phyloP scores from a whole-genome alignment of 2,329 filamentous ascomycete genomes.

The Delphinella strobiligena region DNA sequence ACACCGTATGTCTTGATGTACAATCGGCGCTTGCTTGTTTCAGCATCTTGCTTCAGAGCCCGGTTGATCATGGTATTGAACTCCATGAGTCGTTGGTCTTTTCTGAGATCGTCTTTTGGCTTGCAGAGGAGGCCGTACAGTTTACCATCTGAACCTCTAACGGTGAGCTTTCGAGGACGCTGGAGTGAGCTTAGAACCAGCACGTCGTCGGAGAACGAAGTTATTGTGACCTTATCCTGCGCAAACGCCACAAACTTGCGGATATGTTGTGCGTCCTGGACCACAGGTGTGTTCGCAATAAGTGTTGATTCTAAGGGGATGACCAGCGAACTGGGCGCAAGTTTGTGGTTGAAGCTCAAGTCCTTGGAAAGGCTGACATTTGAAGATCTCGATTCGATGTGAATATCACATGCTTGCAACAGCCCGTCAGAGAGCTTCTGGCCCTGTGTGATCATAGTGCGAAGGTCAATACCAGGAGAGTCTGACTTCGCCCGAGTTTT shows the following conservation, averaged over 20 bases:
- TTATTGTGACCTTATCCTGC: constrained; percentile 72
- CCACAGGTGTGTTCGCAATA: constrained; percentile 63
- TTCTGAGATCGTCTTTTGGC: constrained; percentile 93
- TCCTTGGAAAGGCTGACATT: constrained; percentile 66
- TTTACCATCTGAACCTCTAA: constrained; percentile 78
- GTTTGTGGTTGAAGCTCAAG: constrained; percentile 72
- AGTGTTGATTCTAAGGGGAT: constrained; percentile 80
- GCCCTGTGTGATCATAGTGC: constrained; percentile 59
- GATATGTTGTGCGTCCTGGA: constrained; percentile 56
- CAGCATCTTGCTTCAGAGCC: constrained; percentile 79
- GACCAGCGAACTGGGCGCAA: constrained; percentile 71
- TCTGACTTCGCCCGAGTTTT: constrained; percentile 46
- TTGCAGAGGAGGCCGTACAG: constrained; percentile 89
- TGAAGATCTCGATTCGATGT: constrained; percentile 58
- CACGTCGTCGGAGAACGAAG: constrained; percentile 72
- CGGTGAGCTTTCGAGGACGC: constrained; percentile 78
- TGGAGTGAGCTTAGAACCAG: constrained; percentile 83
- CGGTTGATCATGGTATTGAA: constrained; percentile 98
- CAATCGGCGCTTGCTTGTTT: constrained; percentile 77
- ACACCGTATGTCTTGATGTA: constrained; percentile 97
- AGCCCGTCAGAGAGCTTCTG: constrained; percentile 76
- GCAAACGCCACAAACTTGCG: constrained; percentile 75
- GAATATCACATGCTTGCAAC: constrained; percentile 66
- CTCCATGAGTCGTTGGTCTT: constrained; percentile 97
- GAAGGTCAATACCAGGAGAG: constrained; percentile 47